phyloP scores from a whole-genome alignment of 805 yeast species.

The Dipodascopsis tothii region DNA sequence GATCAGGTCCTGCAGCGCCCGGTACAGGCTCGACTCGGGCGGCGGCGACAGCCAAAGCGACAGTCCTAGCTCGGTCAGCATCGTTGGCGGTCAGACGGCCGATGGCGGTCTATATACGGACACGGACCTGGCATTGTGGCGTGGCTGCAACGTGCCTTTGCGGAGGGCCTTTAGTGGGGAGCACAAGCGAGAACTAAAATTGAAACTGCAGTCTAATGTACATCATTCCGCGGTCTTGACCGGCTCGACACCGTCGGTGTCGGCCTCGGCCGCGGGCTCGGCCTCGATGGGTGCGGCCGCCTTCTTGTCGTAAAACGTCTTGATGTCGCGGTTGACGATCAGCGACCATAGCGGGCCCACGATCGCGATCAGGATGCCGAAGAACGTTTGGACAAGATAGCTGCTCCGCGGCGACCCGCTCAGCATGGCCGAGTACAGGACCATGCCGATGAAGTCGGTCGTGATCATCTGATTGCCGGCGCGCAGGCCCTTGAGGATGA shows the following conservation, averaged over 20 bases:
- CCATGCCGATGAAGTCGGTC: constrained; percentile 83
- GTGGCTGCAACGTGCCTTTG: no score
- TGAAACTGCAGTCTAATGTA: no score
- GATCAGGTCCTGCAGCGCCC: constrained; percentile 51
- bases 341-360: constrained; percentile 46
- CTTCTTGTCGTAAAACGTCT: constrained; percentile 4
- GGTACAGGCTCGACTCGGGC: constrained; percentile 45
- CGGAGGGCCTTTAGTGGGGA: no score
- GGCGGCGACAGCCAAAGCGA: constrained; percentile 76
- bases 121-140: no score
- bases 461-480: constrained; percentile 65
- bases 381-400: constrained; percentile 44
- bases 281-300: no score
- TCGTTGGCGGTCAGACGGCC: constrained; percentile 5
- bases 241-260: no score
- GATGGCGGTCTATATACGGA: no score
- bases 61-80: constrained; percentile 35
- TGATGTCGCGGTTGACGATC: constrained; percentile 12
- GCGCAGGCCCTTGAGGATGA: constrained; percentile 48
- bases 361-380: constrained; percentile 45
- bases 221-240: no score
- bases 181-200: no score
- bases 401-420: constrained; percentile 64
- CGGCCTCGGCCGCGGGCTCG: no score
- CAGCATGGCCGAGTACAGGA: constrained; percentile 55